Conservation (phyloP, 2,329 filamentous ascomycete genomes). For the Arthroderma sp. region DNA sequence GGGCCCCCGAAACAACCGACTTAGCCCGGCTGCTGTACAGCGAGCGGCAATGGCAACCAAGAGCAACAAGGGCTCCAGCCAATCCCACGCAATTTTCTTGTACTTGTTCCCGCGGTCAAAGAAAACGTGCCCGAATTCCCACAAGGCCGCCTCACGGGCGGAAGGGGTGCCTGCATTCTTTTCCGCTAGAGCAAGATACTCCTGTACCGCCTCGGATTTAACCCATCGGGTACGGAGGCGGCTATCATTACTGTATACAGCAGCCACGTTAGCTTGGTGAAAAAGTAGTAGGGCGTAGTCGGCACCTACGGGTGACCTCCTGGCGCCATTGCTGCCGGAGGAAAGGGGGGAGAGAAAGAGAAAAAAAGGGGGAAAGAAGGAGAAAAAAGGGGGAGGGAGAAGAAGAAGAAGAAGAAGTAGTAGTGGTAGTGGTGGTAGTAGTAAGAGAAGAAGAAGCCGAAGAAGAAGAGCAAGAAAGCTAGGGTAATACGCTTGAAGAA, state of each 20-base stretch:
- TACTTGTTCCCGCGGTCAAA: too few species aligned
- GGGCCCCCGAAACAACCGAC: too few species aligned
- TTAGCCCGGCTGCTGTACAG: too few species aligned
- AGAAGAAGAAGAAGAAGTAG: not conserved
- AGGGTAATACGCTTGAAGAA: not conserved
- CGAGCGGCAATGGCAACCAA: too few species aligned
- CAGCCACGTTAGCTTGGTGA: not conserved
- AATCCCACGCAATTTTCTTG: too few species aligned
- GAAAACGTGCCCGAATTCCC: too few species aligned
- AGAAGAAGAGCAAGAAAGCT: not conserved
- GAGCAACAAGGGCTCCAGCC: too few species aligned
- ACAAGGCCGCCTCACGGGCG: too few species aligned
- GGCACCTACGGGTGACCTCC: not conserved
- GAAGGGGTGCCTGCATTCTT: too few species aligned
- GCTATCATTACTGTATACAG: too few species aligned
- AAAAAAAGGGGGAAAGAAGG: not conserved
- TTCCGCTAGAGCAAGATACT: too few species aligned
- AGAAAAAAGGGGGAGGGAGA: not conserved
- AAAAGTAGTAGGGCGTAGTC: not conserved
- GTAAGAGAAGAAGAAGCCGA: not conserved
- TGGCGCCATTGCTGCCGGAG: not conserved
- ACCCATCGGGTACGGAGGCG: not conserved
- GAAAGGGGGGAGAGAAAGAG: not conserved
- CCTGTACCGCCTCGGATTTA: not conserved
- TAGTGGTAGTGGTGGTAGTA: not conserved